Conservation (phyloP, 257 asterid genomes). For the Striga asiatica region DNA sequence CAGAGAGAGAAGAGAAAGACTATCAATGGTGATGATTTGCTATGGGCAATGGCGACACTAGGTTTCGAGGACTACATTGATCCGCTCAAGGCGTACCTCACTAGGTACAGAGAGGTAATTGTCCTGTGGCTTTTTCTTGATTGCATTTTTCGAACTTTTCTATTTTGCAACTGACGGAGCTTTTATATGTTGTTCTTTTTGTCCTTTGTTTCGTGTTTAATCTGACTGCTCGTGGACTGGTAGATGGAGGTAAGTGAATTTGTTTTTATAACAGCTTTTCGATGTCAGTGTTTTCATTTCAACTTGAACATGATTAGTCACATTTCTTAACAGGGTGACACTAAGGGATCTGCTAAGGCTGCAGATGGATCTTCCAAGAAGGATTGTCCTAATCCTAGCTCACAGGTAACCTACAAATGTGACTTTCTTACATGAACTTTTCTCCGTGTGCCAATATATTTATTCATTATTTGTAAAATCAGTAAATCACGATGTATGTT, state of each 20-base stretch:
- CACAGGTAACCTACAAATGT: constrained; percentile 39
- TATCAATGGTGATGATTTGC: constrained; percentile 64
- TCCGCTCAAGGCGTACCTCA: constrained; percentile 60
- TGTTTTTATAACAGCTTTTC: neutral
- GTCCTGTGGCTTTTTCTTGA: neutral
- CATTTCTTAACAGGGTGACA: constrained; percentile 48
- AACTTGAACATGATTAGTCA: neutral
- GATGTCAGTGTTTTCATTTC: neutral
- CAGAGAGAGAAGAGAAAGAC: constrained; percentile 79
- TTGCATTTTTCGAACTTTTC: neutral
- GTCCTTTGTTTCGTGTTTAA: constrained; percentile 8
- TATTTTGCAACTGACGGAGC: constrained; percentile 12
- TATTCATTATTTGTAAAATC: no score
- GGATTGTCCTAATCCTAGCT: constrained; percentile 36
- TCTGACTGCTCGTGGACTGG: constrained; percentile 11
- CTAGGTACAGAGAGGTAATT: constrained; percentile 60
- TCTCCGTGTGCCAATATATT: no score
- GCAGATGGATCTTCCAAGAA: constrained; percentile 49
- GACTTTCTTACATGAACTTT: no score
- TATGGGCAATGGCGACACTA: constrained; percentile 73
- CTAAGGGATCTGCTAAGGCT: constrained; percentile 57
- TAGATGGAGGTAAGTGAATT: constrained; percentile 60
- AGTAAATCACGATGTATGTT: no score
- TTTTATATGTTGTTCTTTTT: neutral
- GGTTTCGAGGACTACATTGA: constrained; percentile 75